Evolutionary conservation across 768 basidiomycete genomes (phyloP).

Genomic region (Tricholoma hemisulphureum): DNA sequence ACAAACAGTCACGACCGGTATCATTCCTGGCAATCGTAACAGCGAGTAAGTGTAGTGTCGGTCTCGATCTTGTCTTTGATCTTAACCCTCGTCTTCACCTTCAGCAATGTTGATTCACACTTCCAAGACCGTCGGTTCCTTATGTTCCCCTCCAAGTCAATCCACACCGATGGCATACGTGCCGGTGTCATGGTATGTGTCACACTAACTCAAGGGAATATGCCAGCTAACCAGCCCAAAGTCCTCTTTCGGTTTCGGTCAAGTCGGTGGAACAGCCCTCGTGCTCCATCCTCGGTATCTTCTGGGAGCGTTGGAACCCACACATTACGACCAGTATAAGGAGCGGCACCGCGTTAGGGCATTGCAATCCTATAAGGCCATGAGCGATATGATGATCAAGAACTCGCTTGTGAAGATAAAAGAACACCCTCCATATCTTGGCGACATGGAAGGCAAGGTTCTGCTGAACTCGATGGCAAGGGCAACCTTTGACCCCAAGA

Average conservation of each 20-base stretch:
- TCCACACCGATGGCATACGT: slow-evolving; percentile 89
- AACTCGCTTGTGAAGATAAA: slow-evolving; percentile 94
- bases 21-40: slow-evolving; percentile 94
- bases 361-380: slow-evolving; percentile 77
- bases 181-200: slow-evolving; percentile 78
- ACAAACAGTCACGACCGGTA: slow-evolving; percentile 80
- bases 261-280: slow-evolving; percentile 92
- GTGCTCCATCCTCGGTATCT: slow-evolving; percentile 90
- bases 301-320: slow-evolving; percentile 77
- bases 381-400: slow-evolving; percentile 95
- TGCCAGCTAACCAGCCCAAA: slow-evolving; percentile 27
- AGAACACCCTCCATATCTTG: slow-evolving; percentile 84
- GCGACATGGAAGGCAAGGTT: slow-evolving; percentile 83
- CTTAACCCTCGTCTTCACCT: slow-evolving; percentile 7
- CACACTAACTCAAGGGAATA: neutral
- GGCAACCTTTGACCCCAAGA: slow-evolving; percentile 78
- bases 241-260: slow-evolving; percentile 98
- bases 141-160: slow-evolving; percentile 96
- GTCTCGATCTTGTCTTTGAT: neutral
- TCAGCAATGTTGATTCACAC: slow-evolving; percentile 90
- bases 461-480: slow-evolving; percentile 92
- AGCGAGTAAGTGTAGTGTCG: slow-evolving; percentile 69
- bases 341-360: slow-evolving; percentile 63
- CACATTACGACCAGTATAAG: slow-evolving; percentile 77
- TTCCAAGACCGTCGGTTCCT: slow-evolving; percentile 88